These are phyloP conservation scores for Peniophora sp. DNA, from an alignment of 1,284 basidiomycete species.

Conservation along the genomic window DNA sequence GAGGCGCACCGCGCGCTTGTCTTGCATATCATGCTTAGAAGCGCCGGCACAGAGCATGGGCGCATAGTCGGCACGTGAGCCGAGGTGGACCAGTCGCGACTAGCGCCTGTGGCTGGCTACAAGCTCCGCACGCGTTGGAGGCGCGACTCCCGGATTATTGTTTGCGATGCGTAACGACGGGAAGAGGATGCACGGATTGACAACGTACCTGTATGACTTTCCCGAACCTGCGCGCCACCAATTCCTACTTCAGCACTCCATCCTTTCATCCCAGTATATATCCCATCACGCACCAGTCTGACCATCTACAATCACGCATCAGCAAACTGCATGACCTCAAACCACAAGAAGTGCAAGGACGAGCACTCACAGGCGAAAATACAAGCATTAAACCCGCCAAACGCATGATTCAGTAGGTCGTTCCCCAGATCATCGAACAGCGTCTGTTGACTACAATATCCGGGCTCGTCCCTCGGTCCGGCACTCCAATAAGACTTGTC, in stretches of 20 bases:
- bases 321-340: slow-evolving; percentile 10
- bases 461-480: slow-evolving; percentile 77
- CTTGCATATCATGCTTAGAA: too few species aligned
- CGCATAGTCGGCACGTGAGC: neutral
- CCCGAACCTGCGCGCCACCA: slow-evolving; percentile 64
- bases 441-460: slow-evolving; percentile 89
- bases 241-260: slow-evolving; percentile 19
- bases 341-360: slow-evolving; percentile 2
- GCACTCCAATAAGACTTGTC: slow-evolving; percentile 97
- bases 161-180: too few species aligned
- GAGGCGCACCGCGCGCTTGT: too few species aligned
- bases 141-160: too few species aligned
- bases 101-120: neutral
- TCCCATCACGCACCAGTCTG: slow-evolving; percentile 65
- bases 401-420: slow-evolving; percentile 91
- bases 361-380: slow-evolving; percentile 86
- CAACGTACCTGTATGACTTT: slow-evolving; percentile 76
- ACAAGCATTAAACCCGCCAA: slow-evolving; percentile 96
- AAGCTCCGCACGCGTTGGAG: neutral
- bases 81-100: neutral
- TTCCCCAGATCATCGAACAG: slow-evolving; percentile 92
- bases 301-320: slow-evolving; percentile 47
- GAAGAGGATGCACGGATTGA: neutral
- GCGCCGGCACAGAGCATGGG: slow-evolving; percentile 1
- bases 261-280: slow-evolving; percentile 1